Evolutionary conservation across 2,329 filamentous ascomycete species (phyloP), one percentile per base, ranked within the genome.

Genomic region (Pyricularia sp.): DNA sequence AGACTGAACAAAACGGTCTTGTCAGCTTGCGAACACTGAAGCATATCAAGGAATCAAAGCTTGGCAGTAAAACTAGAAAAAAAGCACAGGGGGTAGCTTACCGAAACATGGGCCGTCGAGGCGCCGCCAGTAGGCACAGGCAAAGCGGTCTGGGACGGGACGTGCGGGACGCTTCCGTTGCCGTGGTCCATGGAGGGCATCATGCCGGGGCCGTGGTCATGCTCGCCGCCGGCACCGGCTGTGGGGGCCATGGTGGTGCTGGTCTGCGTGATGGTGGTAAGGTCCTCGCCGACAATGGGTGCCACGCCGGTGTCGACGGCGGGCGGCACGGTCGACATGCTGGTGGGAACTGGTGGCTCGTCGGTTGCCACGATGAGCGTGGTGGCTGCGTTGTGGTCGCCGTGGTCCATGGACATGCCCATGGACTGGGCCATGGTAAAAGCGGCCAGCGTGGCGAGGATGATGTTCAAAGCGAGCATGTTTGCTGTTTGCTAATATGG

Each of bases 41-140:
- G n/a, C 58, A 61, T 7, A n/a, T 2, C 10, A 26, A 26, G 12
- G 7, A 14, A 17, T 10, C 10, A 12, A 65, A 10, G 6, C 7
- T 28, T 61, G 10, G 14, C 25, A 2, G 17, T 4, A 14, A 25
- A 33, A 23, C n/a, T 12, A 65, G 23, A 23, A 17, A 3, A 11
- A 30, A 5, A 23, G 10, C 20, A 25, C 17, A 20, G 9, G 17
- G 17, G 23, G 30, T n/a, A 5, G 61, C 66, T 36, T 58, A 68
- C 66, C 9, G 66, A 64, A 9, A 61, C 12, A 25, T 61, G 55
- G 11, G 66, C 42, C 25, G 36, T 36, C 1, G 66, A 30, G 66
- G 25, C 4, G 66, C 26, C 66, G 66, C 66, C 58, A 36, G 66
- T 59, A 31, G 66, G 55, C 11, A 68, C 55, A 36, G 66, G 66